Evolutionary conservation across 2,329 filamentous ascomycete species (phyloP), one percentile per base, ranked within the genome.

Genomic region (Fusarium sp.): DNA sequence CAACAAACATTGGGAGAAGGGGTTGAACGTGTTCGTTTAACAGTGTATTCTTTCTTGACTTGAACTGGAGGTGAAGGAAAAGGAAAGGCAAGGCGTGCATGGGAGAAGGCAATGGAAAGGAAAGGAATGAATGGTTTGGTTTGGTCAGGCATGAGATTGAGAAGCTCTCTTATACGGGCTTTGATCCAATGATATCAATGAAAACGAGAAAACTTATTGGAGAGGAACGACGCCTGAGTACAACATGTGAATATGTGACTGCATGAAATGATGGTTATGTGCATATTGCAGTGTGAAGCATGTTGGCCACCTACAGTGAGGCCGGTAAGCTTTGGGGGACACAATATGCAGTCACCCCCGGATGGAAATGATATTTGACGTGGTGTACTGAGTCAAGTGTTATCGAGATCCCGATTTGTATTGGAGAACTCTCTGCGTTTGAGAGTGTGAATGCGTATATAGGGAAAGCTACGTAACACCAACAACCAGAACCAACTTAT

Each of bases 121-220:
- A 51, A 51, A 59, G 53, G 56, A 47, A 63, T 61, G 57, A 55
- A 69, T 68, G 13, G 31, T 15, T 56, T 63, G 51, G 60, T 45
- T 63, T 58, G 59, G 59, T 41, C 59, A 63, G 39, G 51, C 39
- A 58, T 72, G 66, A 72, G 68, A 74, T 69, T 71, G 69, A 73
- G 65, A 54, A 65, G 60, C 67, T 56, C 58, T 29, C 29, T 47
- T 52, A 47, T 49, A 50, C 36, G 62, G 63, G 63, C 69, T 71
- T 68, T 64, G 69, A 74, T 73, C 66, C 68, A 74, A 74, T 69
- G 68, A 70, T 61, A 62, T 66, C 59, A 63, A 67, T 66, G 66
- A 70, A 59, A 69, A 67, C 33, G 35, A 71, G 58, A 64, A 69
- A 67, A 70, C 51, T 41, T 66, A 61, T 62, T 64, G 64, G 59